phyloP scores from a whole-genome alignment of 148 eudicot species.

The Vaccinium macrocarpon region DNA sequence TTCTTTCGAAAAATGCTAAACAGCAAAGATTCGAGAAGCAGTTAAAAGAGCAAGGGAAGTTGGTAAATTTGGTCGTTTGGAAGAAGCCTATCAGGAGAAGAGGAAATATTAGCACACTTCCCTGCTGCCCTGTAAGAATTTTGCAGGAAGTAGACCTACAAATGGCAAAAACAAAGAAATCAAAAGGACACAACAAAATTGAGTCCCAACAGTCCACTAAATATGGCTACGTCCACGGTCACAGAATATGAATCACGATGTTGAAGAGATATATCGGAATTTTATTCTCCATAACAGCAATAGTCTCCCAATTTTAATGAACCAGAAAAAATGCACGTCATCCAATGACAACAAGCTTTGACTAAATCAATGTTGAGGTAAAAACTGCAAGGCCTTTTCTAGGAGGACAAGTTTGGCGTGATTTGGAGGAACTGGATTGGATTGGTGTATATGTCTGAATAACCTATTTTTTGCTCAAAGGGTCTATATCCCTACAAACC shows the following conservation, averaged over 20 bases:
- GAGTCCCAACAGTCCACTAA: background rate
- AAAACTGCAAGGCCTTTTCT: background rate
- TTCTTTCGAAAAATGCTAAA: background rate
- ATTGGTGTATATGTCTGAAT: background rate
- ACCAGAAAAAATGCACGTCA: background rate
- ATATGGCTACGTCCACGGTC: too few species aligned
- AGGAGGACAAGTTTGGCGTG: background rate
- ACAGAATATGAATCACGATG: too few species aligned
- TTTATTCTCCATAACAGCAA: too few species aligned
- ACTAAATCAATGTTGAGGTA: background rate
- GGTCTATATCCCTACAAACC: background rate
- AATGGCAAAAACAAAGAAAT: background rate
- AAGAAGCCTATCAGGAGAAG: background rate
- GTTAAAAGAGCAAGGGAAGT: background rate
- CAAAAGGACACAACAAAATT: background rate
- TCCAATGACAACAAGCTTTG: background rate
- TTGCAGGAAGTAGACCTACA: background rate
- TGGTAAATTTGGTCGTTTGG: background rate
- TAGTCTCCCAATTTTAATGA: too few species aligned
- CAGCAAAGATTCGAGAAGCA: background rate
- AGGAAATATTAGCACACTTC: constrained; percentile 1
- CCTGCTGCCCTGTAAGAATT: background rate
- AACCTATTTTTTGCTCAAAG: background rate
- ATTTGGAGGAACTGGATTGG: background rate
- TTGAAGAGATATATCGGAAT: too few species aligned